Conservation (phyloP, 345 rosid species). For the Eucalyptus globulus region DNA sequence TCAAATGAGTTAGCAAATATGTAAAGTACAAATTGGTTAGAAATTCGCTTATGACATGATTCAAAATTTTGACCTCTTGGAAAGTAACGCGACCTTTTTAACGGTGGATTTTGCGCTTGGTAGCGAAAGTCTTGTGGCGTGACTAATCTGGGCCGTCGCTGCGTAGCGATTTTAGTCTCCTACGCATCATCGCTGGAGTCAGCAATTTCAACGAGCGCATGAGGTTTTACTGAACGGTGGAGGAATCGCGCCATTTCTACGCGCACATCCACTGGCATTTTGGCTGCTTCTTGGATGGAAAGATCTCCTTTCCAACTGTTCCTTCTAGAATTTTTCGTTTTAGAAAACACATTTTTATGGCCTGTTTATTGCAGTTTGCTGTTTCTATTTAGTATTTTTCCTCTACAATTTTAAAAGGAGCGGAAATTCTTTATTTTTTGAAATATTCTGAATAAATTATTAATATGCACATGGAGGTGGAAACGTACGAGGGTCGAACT, state of each 20-base stretch:
- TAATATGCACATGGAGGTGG: not conserved
- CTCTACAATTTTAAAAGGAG: not conserved
- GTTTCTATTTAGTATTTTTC: not conserved
- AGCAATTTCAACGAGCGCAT: not conserved
- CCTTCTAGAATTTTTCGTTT: not conserved
- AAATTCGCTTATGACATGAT: not conserved
- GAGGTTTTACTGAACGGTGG: not conserved
- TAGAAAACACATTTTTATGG: not conserved
- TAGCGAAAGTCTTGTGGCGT: not conserved
- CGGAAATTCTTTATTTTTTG: not conserved
- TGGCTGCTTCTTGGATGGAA: not conserved
- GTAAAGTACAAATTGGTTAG: not conserved
- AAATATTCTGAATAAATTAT: not conserved
- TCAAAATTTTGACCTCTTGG: not conserved
- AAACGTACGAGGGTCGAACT: not conserved
- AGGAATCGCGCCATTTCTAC: not conserved
- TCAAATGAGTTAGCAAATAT: not conserved
- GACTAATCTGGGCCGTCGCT: not conserved
- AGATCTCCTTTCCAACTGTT: not conserved
- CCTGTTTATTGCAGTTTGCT: not conserved
- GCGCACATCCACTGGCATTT: not conserved
- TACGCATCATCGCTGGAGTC: not conserved
- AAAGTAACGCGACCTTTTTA: not conserved
- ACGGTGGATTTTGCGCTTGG: not conserved
- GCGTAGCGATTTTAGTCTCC: not conserved